Evolutionary conservation across 352 stramenopile genomes (phyloP).

Genomic region (Phytophthora citrophthora): DNA sequence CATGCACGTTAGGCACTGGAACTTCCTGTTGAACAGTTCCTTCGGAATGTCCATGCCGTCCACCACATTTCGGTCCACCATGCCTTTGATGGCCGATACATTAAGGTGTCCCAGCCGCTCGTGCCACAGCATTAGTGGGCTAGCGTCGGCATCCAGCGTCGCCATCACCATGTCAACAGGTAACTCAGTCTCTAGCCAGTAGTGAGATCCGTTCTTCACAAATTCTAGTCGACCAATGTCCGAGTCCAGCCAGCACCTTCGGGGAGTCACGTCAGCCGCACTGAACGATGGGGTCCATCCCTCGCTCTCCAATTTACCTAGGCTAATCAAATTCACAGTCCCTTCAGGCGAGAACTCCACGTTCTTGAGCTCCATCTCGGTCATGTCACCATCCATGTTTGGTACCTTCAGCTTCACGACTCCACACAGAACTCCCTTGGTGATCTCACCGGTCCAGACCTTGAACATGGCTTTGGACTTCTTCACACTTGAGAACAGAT

Average conservation of each 20-base stretch:
- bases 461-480: background rate
- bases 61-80: background rate
- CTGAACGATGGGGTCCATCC: background rate
- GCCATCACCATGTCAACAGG: background rate
- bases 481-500: background rate
- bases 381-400: too few species aligned
- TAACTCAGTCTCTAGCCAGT: background rate
- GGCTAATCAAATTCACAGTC: background rate
- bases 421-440: background rate
- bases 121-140: background rate
- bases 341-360: background rate
- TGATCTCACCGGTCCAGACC: background rate
- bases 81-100: background rate
- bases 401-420: too few species aligned
- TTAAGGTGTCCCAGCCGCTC: background rate
- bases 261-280: background rate
- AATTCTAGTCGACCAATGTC: background rate
- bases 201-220: background rate
- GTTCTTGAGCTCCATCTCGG: background rate
- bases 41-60: background rate
- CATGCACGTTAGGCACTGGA: background rate
- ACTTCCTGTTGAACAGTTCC: slow-evolving; percentile 3
- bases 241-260: background rate
- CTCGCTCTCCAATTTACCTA: background rate
- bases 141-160: background rate